Base-by-base conservation (phyloP, 768 basidiomycete genomes). In the Macrolepiota fuliginosa region DNA sequence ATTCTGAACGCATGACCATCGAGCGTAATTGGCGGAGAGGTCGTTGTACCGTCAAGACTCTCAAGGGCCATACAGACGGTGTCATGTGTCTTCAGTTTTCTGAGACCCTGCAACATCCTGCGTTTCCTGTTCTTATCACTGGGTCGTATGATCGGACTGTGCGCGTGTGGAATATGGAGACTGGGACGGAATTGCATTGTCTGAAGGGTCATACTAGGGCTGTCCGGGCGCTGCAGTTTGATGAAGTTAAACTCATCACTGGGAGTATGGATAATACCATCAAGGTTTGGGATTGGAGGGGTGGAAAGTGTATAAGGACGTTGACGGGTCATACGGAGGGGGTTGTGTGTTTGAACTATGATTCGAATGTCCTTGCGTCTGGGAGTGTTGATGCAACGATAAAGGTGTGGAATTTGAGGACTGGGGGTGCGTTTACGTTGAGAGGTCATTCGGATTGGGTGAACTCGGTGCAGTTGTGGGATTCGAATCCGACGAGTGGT, bases 21-120 rank as follows among this genome's bases (percentile, higher is more conserved):
- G 97, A 98, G 75, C 86, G 95, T 52, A 99, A 99, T 73, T 99
- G 97, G 97, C 86, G 96, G 19, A 88, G 93, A 49, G 96, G 96
- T 10, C 86, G 93, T 35, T 96, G 89, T 74, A 88, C 83, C 4
- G 89, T 90, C 39, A 90, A 90, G 51, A 92, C 89, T 0, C 80
- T 98, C 58, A 88, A 90, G 67, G 97, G 97, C 5, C 97, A 99
- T 75, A 90, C 92, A 6, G 93, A 98, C 68, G 93, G 95, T 63
- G 87, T 99, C 68, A 96, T 98, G 91, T 98, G 96, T 72, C 83
- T 99, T 3, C 97, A 99, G 70, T 96, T 95, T 72, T 88, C 82
- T 71, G 96, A 97, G 72, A 87, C 87, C 4, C 79, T 96, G 10
- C 77, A 83, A 1, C 89, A 94, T 71, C 91, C 93, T 7, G 79